Percentiles rank a stretch among this genome's conserved stretches.
These are phyloP conservation scores for Margaritispora aquatica DNA, from an alignment of 495 filamentous ascomycete genomes.

Conservation along the genomic window DNA sequence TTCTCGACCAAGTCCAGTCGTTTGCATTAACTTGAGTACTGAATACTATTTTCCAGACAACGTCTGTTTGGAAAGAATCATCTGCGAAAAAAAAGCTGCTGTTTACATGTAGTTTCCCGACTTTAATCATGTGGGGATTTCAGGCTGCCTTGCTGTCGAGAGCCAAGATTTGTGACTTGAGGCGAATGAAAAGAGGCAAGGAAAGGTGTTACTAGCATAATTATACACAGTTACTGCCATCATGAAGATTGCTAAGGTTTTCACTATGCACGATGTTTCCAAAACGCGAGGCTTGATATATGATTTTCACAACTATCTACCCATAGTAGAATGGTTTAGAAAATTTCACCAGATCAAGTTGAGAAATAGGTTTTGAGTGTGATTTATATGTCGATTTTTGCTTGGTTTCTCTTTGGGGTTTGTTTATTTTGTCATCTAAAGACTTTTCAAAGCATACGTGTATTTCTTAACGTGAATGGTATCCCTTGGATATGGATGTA, in stretches of 20 bases:
- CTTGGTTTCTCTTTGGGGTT: neutral
- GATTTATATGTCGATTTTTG: neutral
- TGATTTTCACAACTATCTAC: neutral
- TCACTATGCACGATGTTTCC: neutral
- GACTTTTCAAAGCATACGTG: neutral
- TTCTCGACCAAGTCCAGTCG: neutral
- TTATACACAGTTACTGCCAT: neutral
- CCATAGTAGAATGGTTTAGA: neutral
- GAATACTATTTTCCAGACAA: neutral
- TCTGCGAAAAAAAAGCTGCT: neutral
- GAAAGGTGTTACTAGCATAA: neutral
- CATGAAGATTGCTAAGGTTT: neutral
- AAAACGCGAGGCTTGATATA: neutral
- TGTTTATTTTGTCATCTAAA: neutral
- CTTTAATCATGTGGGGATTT: neutral
- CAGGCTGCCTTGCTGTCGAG: neutral
- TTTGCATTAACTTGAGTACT: neutral
- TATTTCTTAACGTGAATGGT: neutral
- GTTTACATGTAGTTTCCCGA: neutral
- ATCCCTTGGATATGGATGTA: no score
- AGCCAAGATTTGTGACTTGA: neutral
- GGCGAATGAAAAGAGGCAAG: neutral
- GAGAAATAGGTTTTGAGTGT: neutral
- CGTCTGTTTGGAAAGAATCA: neutral
- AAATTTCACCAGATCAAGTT: neutral